phyloP scores from a whole-genome alignment of 257 asterid genomes.

The Solanum clarkiae region DNA sequence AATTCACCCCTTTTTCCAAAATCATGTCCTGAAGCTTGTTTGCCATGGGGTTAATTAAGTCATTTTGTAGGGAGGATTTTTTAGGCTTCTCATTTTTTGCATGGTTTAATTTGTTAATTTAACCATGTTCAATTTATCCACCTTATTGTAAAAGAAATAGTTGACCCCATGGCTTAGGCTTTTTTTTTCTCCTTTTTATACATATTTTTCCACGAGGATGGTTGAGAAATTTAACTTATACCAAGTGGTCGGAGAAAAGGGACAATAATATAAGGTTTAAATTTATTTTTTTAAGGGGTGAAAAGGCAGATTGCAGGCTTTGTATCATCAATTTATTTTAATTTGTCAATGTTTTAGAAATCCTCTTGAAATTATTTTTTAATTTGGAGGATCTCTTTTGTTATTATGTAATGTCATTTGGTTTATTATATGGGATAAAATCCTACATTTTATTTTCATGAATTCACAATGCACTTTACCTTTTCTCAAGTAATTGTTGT shows the following conservation, averaged over 20 bases:
- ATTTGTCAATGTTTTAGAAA: not conserved
- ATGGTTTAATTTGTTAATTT: slow-evolving; percentile 11
- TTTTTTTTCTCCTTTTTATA: not conserved
- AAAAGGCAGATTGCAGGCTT: not conserved
- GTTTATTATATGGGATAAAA: not conserved
- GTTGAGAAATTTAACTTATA: not conserved
- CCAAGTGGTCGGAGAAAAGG: slow-evolving; percentile 1
- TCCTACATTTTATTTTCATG: not conserved
- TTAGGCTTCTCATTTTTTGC: not conserved
- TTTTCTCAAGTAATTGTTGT: too few species aligned
- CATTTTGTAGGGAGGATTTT: slow-evolving; percentile 25
- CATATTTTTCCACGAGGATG: not conserved
- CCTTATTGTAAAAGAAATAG: slow-evolving; percentile 10
- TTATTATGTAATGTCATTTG: not conserved
- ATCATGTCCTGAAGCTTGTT: slow-evolving; percentile 8
- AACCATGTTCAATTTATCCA: slow-evolving; percentile 16
- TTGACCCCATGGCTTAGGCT: slow-evolving; percentile 11
- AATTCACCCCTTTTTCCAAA: not conserved
- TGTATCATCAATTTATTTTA: not conserved
- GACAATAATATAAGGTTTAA: not conserved
- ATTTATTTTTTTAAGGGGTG: not conserved
- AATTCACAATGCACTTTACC: not conserved
- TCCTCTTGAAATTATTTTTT: not conserved
- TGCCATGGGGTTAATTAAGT: slow-evolving; percentile 10
- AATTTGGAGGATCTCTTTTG: not conserved